Conservation (phyloP, 176 grass and related monocot species). For the Ensete ventricosum region DNA sequence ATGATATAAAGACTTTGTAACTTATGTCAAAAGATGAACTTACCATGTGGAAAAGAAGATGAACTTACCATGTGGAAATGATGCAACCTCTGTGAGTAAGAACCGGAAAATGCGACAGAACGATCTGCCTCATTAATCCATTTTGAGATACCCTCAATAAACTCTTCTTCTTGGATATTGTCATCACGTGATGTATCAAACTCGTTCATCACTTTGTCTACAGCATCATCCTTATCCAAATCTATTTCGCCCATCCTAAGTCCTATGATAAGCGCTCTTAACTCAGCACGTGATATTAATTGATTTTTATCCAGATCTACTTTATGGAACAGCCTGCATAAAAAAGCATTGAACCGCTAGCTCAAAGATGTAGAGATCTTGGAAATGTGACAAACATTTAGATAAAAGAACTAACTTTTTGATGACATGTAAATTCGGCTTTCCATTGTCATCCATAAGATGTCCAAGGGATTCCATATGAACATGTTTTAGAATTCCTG, state of each 20-base stretch:
- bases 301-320: slow-evolving; percentile 27
- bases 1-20: slow-evolving; percentile 11
- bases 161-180: slow-evolving; percentile 39
- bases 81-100: slow-evolving; percentile 40
- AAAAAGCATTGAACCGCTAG: not conserved
- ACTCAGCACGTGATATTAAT: slow-evolving; percentile 22
- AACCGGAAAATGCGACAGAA: slow-evolving; percentile 19
- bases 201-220: slow-evolving; percentile 30
- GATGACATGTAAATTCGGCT: slow-evolving; percentile 44
- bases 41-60: slow-evolving; percentile 14
- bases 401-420: slow-evolving; percentile 37
- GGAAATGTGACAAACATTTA: not conserved
- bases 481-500: slow-evolving; percentile 66
- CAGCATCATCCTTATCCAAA: slow-evolving; percentile 26
- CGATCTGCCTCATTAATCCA: slow-evolving; percentile 57
- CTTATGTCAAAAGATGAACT: not conserved
- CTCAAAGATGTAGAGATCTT: not conserved
- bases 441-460: slow-evolving; percentile 47
- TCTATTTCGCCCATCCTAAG: slow-evolving; percentile 32
- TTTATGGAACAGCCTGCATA: slow-evolving; percentile 28
- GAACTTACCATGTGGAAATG: slow-evolving; percentile 22
- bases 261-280: slow-evolving; percentile 40
- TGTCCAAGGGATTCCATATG: slow-evolving; percentile 38
- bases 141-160: slow-evolving; percentile 45
- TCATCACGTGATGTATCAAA: slow-evolving; percentile 35